Evolutionary conservation across 805 yeast genomes (phyloP).

Genomic region (Suhomyces faveliae): DNA sequence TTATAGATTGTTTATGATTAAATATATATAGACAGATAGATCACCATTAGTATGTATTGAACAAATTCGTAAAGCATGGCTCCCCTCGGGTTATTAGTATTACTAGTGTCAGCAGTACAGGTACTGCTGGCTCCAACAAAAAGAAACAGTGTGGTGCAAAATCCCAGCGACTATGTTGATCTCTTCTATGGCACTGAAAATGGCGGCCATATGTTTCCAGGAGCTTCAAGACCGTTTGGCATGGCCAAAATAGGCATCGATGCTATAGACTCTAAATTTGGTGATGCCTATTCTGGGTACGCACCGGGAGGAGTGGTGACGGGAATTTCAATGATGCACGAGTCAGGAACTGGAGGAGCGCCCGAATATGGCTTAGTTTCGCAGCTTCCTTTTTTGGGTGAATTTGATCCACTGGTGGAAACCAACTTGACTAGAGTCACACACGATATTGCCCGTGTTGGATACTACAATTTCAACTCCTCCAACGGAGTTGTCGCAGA

Average conservation of each 20-base stretch:
- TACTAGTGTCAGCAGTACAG: neutral
- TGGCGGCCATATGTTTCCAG: constrained; percentile 38
- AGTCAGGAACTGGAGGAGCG: constrained; percentile 40
- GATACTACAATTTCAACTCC: constrained; percentile 23
- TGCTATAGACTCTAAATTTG: constrained; percentile 17
- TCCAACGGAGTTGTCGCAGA: constrained; percentile 21
- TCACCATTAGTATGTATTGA: neutral
- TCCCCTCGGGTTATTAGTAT: neutral
- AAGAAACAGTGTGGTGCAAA: neutral
- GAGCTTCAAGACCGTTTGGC: constrained; percentile 35
- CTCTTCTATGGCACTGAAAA: constrained; percentile 34
- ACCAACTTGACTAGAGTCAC: constrained; percentile 12
- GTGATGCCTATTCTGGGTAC: constrained; percentile 35
- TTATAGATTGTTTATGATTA: too few species aligned
- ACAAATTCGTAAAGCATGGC: neutral
- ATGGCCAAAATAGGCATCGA: constrained; percentile 39
- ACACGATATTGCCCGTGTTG: constrained; percentile 23
- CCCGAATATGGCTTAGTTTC: constrained; percentile 36
- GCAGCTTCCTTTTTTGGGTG: constrained; percentile 26
- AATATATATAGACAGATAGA: too few species aligned
- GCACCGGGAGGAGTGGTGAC: constrained; percentile 28
- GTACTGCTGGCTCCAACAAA: neutral
- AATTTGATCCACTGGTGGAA: constrained; percentile 12
- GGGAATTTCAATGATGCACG: constrained; percentile 39
- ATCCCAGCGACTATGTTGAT: constrained; percentile 21